A percentile compares a stretch with the other conserved stretches of the same genome.
Conservation (phyloP, 352 stramenopile species). For the Thraustochytrium striatum region DNA sequence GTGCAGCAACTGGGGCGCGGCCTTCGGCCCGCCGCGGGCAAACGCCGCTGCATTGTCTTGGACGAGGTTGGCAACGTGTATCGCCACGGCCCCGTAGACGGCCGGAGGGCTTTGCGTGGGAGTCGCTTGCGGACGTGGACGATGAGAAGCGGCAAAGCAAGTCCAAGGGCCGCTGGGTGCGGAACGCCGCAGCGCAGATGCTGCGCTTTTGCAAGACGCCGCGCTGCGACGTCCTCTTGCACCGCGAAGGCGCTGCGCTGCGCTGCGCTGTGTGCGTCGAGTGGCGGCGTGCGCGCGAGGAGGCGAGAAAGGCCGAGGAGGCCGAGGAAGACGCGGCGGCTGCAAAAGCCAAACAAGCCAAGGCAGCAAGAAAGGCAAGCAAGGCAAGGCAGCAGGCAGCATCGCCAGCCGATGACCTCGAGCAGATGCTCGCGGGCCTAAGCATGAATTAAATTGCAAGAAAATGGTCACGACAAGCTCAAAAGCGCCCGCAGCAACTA, state of each 20-base stretch:
- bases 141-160: background rate
- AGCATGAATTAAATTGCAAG: too few species aligned
- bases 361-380: too few species aligned
- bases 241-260: background rate
- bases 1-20: conserved; percentile 48
- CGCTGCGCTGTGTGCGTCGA: conserved; percentile 1
- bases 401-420: too few species aligned
- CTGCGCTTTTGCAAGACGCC: background rate
- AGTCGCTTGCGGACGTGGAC: background rate
- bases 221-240: background rate
- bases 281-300: background rate
- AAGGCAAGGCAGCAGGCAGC: too few species aligned
- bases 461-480: too few species aligned
- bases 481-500: too few species aligned
- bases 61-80: conserved; percentile 38
- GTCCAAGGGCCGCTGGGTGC: background rate
- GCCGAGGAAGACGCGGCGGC: background rate
- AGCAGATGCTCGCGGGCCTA: too few species aligned
- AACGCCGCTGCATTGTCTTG: conserved; percentile 30
- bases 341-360: background rate
- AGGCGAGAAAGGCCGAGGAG: background rate
- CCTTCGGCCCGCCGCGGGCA: conserved; percentile 8
- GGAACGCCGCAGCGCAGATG: background rate
- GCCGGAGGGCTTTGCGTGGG: conserved; percentile 33
- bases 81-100: conserved; percentile 27